These are phyloP conservation scores for Sclerotinia trifoliorum DNA, from an alignment of 2,329 filamentous ascomycete species.

Conservation along the genomic window DNA sequence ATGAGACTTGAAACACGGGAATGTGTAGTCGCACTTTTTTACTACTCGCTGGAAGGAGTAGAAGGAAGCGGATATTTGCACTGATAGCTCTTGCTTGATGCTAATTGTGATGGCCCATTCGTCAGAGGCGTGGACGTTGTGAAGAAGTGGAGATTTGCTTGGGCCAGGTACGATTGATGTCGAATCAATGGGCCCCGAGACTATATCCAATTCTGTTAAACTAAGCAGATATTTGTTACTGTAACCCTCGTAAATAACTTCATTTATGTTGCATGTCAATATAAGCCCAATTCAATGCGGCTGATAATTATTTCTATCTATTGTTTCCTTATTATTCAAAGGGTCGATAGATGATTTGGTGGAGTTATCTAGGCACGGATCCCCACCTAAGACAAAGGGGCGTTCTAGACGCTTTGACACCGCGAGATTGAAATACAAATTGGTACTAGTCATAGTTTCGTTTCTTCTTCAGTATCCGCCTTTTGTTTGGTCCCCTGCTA, in stretches of 20 bases:
- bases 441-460: neutral
- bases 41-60: neutral
- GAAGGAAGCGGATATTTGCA: constrained; percentile 2
- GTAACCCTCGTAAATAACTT: neutral
- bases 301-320: neutral
- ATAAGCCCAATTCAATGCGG: neutral
- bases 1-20: constrained; percentile 14
- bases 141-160: neutral
- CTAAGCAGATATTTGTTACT: neutral
- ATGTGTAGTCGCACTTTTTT: neutral
- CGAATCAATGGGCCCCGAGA: neutral
- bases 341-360: neutral
- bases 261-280: neutral
- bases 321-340: neutral
- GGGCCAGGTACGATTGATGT: neutral
- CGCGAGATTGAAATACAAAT: neutral
- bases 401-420: constrained; percentile 6
- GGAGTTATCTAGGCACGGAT: constrained; percentile 3
- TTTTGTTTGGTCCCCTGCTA: neutral
- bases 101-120: neutral
- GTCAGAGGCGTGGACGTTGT: neutral
- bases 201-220: neutral
- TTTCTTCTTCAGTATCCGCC: neutral
- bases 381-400: neutral
- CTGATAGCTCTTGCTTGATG: neutral